Conservation (phyloP, 352 stramenopile species). For the Blastocystis hominis region DNA sequence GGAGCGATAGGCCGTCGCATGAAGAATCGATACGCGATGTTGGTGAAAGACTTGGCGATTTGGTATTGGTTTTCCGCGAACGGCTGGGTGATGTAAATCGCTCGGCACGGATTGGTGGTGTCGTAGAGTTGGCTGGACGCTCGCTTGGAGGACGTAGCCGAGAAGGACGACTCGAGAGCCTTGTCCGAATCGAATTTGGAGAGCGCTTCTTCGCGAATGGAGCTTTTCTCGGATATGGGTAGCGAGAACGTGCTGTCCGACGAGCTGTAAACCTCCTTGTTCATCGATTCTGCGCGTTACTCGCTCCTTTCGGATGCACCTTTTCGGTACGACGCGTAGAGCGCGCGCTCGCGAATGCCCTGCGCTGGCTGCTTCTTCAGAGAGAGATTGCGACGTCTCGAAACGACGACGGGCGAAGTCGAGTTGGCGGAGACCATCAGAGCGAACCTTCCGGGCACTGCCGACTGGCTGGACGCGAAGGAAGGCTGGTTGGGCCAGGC, state of each 20-base stretch:
- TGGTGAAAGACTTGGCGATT: not conserved
- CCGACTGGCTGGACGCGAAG: not conserved
- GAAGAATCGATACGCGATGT: not conserved
- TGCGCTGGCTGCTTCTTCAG: not conserved
- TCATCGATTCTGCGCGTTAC: too few species aligned
- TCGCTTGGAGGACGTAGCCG: not conserved
- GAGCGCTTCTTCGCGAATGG: constrained; percentile 14
- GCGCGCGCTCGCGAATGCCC: not conserved
- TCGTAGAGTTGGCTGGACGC: not conserved
- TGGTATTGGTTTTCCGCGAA: not conserved
- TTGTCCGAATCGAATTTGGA: not conserved
- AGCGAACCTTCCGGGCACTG: too few species aligned
- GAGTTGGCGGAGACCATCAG: too few species aligned
- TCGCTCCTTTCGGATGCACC: too few species aligned
- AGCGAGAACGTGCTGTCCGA: not conserved
- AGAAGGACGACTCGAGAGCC: not conserved
- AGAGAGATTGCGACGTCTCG: too few species aligned
- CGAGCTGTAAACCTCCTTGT: not conserved
- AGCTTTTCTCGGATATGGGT: not conserved
- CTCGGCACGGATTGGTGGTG: not conserved
- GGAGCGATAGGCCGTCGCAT: not conserved
- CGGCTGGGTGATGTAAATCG: constrained; percentile 17
- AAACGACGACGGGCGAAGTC: too few species aligned
- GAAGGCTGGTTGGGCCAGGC: constrained; percentile 19
- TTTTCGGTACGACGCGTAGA: not conserved